Evolutionary conservation across 139 green algal species (phyloP).

Genomic region (Closterium sp.): DNA sequence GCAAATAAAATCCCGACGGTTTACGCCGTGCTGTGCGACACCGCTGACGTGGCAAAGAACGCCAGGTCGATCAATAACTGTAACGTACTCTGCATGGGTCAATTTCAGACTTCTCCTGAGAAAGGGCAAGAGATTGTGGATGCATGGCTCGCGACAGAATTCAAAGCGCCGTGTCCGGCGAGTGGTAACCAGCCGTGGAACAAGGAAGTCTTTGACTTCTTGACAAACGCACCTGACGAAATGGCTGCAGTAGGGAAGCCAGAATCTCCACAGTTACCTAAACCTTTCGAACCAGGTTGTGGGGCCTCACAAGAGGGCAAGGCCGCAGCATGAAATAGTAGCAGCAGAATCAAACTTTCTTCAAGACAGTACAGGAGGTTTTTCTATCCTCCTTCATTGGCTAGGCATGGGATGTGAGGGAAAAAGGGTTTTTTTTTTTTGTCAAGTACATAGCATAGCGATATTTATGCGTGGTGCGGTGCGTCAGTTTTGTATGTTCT

Average conservation of each 20-base stretch:
- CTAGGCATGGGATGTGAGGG: no score
- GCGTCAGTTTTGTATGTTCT: no score
- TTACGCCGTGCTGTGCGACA: constrained; percentile 6
- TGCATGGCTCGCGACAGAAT: constrained; percentile 12
- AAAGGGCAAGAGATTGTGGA: constrained; percentile 8
- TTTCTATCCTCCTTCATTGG: neutral
- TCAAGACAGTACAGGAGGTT: neutral
- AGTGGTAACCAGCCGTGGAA: constrained; percentile 16
- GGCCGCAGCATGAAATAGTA: neutral
- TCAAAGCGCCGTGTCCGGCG: constrained; percentile 19
- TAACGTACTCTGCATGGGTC: constrained; percentile 25
- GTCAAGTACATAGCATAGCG: no score
- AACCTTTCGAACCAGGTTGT: neutral
- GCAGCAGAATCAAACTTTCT: neutral
- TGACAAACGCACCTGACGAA: constrained; percentile 5
- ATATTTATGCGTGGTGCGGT: no score
- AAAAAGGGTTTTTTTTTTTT: no score
- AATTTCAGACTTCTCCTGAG: neutral
- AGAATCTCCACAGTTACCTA: neutral
- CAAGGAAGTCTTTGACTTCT: neutral
- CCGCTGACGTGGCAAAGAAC: neutral
- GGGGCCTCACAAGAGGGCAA: neutral
- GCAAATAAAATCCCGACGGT: constrained; percentile 26
- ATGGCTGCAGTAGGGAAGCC: constrained; percentile 3
- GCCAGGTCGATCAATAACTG: constrained; percentile 6